A percentile compares a stretch with the other conserved stretches of the same genome.
These are phyloP conservation scores for Lactarius tabidus DNA, from an alignment of 768 basidiomycete species.

Conservation along the genomic window DNA sequence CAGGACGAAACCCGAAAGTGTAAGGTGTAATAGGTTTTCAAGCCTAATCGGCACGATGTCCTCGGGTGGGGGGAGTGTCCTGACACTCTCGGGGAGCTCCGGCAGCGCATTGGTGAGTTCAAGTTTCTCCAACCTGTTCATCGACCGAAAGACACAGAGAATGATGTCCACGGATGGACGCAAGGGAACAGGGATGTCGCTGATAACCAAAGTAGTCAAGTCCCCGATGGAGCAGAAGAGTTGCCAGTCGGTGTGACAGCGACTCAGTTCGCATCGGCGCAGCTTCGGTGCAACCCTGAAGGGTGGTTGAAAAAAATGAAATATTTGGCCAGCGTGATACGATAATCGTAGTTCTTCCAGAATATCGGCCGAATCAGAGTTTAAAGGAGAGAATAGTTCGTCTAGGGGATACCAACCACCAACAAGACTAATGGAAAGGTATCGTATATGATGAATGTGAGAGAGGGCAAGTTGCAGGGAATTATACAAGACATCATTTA, in stretches of 20 bases:
- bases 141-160: constrained; percentile 1
- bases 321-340: background rate
- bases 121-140: constrained; percentile 15
- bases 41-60: constrained; percentile 4
- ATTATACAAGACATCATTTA: background rate
- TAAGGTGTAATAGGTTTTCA: background rate
- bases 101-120: constrained; percentile 1
- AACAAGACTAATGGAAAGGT: constrained; percentile 4
- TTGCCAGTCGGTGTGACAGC: constrained; percentile 17
- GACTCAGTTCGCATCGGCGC: constrained; percentile 2
- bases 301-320: background rate
- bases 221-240: constrained; percentile 6
- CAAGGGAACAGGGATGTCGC: background rate
- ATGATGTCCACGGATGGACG: constrained; percentile 11
- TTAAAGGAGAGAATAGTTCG: background rate
- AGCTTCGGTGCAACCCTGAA: constrained; percentile 10
- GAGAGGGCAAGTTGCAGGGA: constrained; percentile 18
- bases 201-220: constrained; percentile 11
- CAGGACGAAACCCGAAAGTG: constrained; percentile 7
- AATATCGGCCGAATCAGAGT: constrained; percentile 1
- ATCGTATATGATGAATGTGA: constrained; percentile 19
- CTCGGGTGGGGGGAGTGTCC: constrained; percentile 8
- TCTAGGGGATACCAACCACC: background rate
- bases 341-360: constrained; percentile 11
- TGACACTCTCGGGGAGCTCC: constrained; percentile 3